Evolutionary conservation across 306 rosid genomes (phyloP).

Genomic region (Vigna hirtella): DNA sequence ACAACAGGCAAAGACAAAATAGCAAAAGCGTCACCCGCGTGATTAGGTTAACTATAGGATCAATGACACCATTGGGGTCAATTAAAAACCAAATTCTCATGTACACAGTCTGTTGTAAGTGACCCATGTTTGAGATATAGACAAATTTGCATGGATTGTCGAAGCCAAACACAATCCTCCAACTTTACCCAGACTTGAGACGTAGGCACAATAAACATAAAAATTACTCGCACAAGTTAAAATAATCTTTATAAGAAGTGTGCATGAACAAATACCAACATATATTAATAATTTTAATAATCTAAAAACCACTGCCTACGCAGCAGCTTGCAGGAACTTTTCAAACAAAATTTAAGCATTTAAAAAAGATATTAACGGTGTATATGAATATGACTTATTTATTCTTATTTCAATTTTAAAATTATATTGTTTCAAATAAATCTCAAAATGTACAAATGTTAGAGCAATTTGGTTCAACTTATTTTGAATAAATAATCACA

Average conservation of each 20-base stretch:
- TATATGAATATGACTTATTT: constrained; percentile 2
- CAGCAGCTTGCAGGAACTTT: constrained; percentile 27
- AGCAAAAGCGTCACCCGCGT: not conserved
- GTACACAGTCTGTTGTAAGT: not conserved
- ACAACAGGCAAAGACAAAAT: constrained; percentile 30
- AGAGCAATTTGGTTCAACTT: not conserved
- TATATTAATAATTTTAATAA: constrained; percentile 7
- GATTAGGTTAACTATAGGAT: not conserved
- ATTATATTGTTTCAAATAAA: constrained; percentile 23
- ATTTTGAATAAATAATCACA: not conserved
- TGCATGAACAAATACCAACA: constrained; percentile 29
- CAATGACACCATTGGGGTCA: not conserved
- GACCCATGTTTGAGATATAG: not conserved
- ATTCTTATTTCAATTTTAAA: constrained; percentile 28
- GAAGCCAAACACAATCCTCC: not conserved
- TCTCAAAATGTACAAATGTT: constrained; percentile 10
- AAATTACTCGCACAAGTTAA: not conserved
- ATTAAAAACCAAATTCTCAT: not conserved
- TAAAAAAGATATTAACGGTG: not conserved
- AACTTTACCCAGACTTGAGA: not conserved
- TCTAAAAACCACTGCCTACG: constrained; percentile 27
- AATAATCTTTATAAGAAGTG: constrained; percentile 16
- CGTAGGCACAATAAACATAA: constrained; percentile 28
- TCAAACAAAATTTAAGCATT: constrained; percentile 16
- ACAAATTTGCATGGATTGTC: not conserved